These are phyloP conservation scores for Apiosordaria backusii DNA, from an alignment of 495 filamentous ascomycete genomes.

Conservation along the genomic window DNA sequence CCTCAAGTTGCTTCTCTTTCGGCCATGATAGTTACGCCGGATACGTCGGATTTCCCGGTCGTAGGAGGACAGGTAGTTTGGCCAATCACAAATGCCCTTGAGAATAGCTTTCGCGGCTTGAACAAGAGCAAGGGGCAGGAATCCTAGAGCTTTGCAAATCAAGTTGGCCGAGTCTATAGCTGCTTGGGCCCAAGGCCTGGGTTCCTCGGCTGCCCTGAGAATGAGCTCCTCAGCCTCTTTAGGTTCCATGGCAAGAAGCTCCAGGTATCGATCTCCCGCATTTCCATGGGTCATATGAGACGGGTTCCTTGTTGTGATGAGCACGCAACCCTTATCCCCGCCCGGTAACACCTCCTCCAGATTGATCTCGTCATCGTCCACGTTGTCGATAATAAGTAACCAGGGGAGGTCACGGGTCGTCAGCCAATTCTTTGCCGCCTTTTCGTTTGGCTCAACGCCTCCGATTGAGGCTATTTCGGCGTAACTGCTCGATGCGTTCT, in stretches of 20 bases:
- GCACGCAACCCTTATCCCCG: slow-evolving; percentile 33
- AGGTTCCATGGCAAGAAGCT: slow-evolving; percentile 33
- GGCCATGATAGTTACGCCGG: not conserved
- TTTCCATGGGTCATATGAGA: slow-evolving; percentile 30
- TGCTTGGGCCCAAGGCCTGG: slow-evolving; percentile 21
- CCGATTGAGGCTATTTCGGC: slow-evolving; percentile 28
- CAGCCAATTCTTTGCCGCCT: slow-evolving; percentile 32
- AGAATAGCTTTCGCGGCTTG: slow-evolving; percentile 38
- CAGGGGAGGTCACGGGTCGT: slow-evolving; percentile 26
- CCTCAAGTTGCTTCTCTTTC: not conserved
- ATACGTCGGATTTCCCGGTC: not conserved
- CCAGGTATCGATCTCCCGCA: slow-evolving; percentile 25
- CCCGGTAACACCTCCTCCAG: slow-evolving; percentile 34
- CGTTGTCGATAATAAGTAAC: slow-evolving; percentile 42
- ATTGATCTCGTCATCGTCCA: slow-evolving; percentile 34
- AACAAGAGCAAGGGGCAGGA: slow-evolving; percentile 38
- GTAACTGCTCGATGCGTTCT: slow-evolving; percentile 18
- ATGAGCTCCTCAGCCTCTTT: slow-evolving; percentile 39
- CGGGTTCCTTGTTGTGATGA: slow-evolving; percentile 41
- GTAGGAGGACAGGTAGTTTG: slow-evolving; percentile 10
- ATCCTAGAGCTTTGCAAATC: slow-evolving; percentile 35
- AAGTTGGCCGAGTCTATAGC: slow-evolving; percentile 19
- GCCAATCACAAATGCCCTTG: slow-evolving; percentile 1
- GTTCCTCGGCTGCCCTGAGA: slow-evolving; percentile 35
- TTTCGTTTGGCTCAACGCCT: slow-evolving; percentile 25